These are phyloP conservation scores for Paxillus rubicundulus DNA, from an alignment of 768 basidiomycete genomes.

Conservation along the genomic window DNA sequence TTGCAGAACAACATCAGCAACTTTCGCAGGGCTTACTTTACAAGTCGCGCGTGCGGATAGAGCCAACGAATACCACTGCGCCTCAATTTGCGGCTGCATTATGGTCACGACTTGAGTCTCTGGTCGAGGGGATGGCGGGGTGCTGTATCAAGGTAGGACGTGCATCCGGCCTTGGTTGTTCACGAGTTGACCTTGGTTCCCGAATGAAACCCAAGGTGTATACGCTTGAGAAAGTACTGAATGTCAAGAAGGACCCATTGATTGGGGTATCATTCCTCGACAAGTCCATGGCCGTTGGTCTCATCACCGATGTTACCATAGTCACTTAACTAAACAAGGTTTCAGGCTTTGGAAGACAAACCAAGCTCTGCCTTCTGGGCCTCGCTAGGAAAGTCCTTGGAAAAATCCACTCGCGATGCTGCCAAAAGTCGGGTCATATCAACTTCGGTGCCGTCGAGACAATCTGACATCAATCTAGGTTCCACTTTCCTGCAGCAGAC, in stretches of 20 bases:
- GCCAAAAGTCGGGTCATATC: slow-evolving; percentile 56
- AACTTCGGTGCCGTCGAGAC: not conserved
- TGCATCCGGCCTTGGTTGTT: not conserved
- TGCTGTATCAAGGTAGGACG: slow-evolving; percentile 80
- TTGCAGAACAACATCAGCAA: slow-evolving; percentile 20
- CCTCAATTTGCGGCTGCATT: slow-evolving; percentile 77
- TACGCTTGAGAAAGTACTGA: slow-evolving; percentile 90
- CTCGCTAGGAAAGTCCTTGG: slow-evolving; percentile 73
- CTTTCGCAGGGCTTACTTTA: slow-evolving; percentile 51
- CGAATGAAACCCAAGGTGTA: slow-evolving; percentile 63
- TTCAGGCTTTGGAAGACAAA: slow-evolving; percentile 83
- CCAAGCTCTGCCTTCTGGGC: slow-evolving; percentile 93
- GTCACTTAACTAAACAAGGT: slow-evolving; percentile 2
- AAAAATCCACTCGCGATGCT: slow-evolving; percentile 78
- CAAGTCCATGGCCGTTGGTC: slow-evolving; percentile 83
- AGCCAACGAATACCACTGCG: slow-evolving; percentile 85
- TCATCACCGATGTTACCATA: not conserved
- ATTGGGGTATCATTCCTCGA: slow-evolving; percentile 82
- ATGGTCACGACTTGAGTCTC: slow-evolving; percentile 59
- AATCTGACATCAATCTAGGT: slow-evolving; percentile 41
- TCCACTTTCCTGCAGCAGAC: slow-evolving; percentile 92
- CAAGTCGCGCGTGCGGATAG: slow-evolving; percentile 83
- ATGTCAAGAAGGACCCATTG: slow-evolving; percentile 79
- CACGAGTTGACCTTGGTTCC: not conserved
- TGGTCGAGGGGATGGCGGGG: slow-evolving; percentile 83